Conservation (phyloP, 2,329 filamentous ascomycete species). For the Raffaelea arxii region DNA sequence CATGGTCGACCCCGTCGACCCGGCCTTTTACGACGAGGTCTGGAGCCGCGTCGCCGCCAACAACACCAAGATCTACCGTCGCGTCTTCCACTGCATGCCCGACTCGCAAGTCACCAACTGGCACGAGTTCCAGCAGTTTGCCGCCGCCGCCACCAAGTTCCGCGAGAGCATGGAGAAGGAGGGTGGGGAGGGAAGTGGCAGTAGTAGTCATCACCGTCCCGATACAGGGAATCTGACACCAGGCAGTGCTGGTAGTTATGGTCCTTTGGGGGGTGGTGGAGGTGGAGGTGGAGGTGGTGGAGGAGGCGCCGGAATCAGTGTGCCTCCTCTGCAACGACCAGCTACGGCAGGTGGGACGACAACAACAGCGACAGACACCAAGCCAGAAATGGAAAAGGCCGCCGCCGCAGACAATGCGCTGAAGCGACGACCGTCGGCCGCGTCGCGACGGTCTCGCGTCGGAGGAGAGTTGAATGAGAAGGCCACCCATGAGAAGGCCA, state of each 20-base stretch:
- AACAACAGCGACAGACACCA: slow-evolving; percentile 29
- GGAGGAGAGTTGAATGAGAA: neutral
- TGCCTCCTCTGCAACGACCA: slow-evolving; percentile 25
- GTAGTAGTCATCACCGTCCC: no score
- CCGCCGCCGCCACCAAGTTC: slow-evolving; percentile 69
- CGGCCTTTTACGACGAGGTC: slow-evolving; percentile 74
- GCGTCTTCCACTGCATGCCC: slow-evolving; percentile 94
- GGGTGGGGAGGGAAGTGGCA: slow-evolving; percentile 17
- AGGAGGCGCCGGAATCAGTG: slow-evolving; percentile 29
- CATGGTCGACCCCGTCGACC: slow-evolving; percentile 82
- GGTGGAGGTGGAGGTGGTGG: slow-evolving; percentile 30
- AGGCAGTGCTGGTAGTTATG: no score
- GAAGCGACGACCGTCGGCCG: slow-evolving; percentile 9
- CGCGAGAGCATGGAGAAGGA: slow-evolving; percentile 53
- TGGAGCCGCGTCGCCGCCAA: slow-evolving; percentile 86
- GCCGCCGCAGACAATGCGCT: slow-evolving; percentile 18
- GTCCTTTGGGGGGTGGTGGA: no score
- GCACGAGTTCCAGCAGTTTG: slow-evolving; percentile 84
- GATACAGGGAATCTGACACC: no score
- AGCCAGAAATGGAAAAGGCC: slow-evolving; percentile 19
- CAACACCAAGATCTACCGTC: slow-evolving; percentile 89
- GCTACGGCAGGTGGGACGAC: slow-evolving; percentile 12
- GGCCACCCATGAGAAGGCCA: neutral
- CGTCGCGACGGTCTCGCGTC: slow-evolving; percentile 2
- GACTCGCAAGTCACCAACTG: slow-evolving; percentile 90